Base-by-base conservation (phyloP, 257 asterid genomes). In the Solanum stenotomum region DNA sequence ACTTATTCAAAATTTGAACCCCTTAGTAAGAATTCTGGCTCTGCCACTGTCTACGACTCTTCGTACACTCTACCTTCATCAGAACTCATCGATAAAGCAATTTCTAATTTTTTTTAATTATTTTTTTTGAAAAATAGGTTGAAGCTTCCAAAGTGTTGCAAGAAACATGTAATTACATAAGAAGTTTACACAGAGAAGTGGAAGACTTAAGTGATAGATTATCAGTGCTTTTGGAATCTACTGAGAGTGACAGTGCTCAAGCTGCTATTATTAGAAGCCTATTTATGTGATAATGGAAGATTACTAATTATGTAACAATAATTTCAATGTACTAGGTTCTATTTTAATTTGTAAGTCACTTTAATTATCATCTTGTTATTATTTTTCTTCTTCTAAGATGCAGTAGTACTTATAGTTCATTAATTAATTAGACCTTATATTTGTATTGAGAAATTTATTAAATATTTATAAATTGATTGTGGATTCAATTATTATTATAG, bases 211-310 rank as follows among this genome's bases (percentile, higher is more conserved):
- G 98, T 78, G 99, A 95, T 5, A 92, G 99, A 46, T 44, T 96
- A 56, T 92, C 98, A 74, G 94, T 89, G 92, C 98, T 95, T 81
- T 88, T 96, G 92, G 97, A 95, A n/a, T 90, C 98, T 34, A 95
- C 95, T 56, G 98, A 95, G 88, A 92, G 91, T 85, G 95, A 94
- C 87, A 93, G 98, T 83, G 95, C 94, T 86, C 96, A 96, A 86
- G 99, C 98, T 15, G 98, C 97, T 91, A 92, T 96, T 8, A 95
- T 96, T 91, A 93, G 99, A 91, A 95, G 98, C 94, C 91, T 96
- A 94, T 88, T 96, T 83, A 94, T 94, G 97, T 94, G 90, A 95
- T 72, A 87, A 8, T 56, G 5, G 31, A 75, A 75, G 83, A 49
- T 10, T 75, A 37, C 83, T 35, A 75, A 7, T 96, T 82, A 94